Conservation (phyloP, 305 asterid species). For the Solanum chacoense region DNA sequence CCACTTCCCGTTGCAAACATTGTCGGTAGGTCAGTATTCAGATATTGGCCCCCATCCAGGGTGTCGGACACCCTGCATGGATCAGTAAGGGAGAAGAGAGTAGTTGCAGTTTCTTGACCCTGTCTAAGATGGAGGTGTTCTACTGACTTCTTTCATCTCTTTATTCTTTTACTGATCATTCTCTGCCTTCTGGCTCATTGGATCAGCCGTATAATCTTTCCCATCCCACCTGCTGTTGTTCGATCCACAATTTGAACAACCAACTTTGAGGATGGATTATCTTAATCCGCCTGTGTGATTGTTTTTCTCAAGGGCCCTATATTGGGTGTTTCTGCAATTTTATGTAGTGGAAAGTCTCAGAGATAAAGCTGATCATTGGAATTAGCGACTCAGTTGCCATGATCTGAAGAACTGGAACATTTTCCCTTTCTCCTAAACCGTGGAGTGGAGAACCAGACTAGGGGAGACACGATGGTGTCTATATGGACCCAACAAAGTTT, state of each 20-base stretch:
- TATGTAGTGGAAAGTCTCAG: neutral
- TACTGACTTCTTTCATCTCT: conserved; percentile 2
- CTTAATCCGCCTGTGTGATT: neutral
- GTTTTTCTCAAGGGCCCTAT: conserved; percentile 4
- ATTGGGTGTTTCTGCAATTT: conserved; percentile 10
- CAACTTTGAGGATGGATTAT: conserved; percentile 6
- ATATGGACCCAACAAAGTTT: neutral
- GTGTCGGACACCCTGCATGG: conserved; percentile 44
- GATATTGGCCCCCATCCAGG: conserved; percentile 97
- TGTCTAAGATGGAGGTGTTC: neutral
- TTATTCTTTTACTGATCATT: conserved; percentile 20
- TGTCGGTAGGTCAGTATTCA: conserved; percentile 71
- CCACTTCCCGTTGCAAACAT: conserved; percentile 76
- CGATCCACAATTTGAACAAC: neutral
- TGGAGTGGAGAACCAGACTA: neutral
- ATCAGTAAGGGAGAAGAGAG: conserved; percentile 20
- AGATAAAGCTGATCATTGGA: neutral
- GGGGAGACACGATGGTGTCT: neutral
- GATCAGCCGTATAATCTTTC: conserved; percentile 1
- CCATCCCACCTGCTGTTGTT: neutral
- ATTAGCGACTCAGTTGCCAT: neutral
- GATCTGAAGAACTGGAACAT: neutral
- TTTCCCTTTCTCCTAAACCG: neutral
- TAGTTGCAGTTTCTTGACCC: conserved; percentile 42
- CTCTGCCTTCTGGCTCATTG: neutral